Percentiles rank a stretch among this genome's conserved stretches.
Evolutionary conservation across 352 stramenopile genomes (phyloP).

Genomic region (Elongisporangium prolatum): DNA sequence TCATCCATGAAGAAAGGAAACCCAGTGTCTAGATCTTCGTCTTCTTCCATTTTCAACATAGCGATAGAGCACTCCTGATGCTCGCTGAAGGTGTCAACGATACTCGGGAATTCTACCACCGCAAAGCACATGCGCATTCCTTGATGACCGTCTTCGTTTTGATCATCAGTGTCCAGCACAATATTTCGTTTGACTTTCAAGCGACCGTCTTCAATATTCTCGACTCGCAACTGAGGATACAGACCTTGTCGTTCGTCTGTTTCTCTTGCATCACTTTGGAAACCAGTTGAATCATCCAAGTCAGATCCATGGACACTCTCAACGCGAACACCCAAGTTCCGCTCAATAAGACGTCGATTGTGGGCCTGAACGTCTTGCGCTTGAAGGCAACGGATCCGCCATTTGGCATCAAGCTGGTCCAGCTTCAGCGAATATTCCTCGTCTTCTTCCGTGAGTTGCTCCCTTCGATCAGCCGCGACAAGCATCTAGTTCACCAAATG

Average conservation of each 20-base stretch:
- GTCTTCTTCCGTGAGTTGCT: conserved; percentile 31
- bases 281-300: background rate
- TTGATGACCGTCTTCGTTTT: conserved; percentile 56
- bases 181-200: conserved; percentile 52
- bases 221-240: conserved; percentile 53
- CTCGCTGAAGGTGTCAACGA: conserved; percentile 65
- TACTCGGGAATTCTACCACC: conserved; percentile 67
- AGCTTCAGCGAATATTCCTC: conserved; percentile 40
- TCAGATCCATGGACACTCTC: background rate
- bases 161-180: conserved; percentile 59
- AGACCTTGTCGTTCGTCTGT: conserved; percentile 14
- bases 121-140: conserved; percentile 59
- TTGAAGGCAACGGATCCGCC: conserved; percentile 42
- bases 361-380: conserved; percentile 25
- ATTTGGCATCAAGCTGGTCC: conserved; percentile 48
- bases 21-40: conserved; percentile 49
- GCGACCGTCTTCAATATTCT: conserved; percentile 42
- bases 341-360: conserved; percentile 10
- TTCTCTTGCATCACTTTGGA: conserved; percentile 7
- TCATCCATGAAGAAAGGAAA: conserved; percentile 75
- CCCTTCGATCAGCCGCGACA: conserved; percentile 9
- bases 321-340: conserved; percentile 5
- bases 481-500: conserved; percentile 18
- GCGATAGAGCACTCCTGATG: conserved; percentile 62
- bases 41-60: conserved; percentile 73